Percentiles rank a stretch among this genome's conserved stretches.
Conservation (phyloP, 2,329 filamentous ascomycete species). For the Cytospora mali region DNA sequence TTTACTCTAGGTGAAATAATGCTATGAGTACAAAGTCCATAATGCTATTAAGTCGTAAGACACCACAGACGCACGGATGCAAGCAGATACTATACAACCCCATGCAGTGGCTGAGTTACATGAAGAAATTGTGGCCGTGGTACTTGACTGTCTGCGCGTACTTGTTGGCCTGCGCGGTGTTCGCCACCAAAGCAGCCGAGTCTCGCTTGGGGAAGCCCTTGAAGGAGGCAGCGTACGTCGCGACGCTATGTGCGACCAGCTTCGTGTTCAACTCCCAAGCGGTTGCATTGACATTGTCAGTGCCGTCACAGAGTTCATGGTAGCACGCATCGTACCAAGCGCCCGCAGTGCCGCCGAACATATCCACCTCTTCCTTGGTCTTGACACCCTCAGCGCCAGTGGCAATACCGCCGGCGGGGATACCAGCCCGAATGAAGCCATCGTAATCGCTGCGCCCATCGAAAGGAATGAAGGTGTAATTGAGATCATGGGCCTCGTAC, state of each 20-base stretch:
- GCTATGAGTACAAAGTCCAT: neutral
- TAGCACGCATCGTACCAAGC: slow-evolving; percentile 63
- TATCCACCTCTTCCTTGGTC: slow-evolving; percentile 63
- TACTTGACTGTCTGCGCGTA: slow-evolving; percentile 29
- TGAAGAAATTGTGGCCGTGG: slow-evolving; percentile 25
- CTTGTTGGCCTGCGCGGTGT: neutral
- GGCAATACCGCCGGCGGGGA: slow-evolving; percentile 74
- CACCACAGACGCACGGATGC: neutral
- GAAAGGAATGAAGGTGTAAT: slow-evolving; percentile 73
- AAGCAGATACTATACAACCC: neutral
- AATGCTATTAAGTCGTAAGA: neutral
- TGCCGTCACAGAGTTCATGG: slow-evolving; percentile 63
- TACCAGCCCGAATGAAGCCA: slow-evolving; percentile 72
- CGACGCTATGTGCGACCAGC: slow-evolving; percentile 30
- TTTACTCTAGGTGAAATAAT: neutral
- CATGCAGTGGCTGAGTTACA: slow-evolving; percentile 1
- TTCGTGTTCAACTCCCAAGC: slow-evolving; percentile 65
- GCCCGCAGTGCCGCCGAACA: slow-evolving; percentile 73
- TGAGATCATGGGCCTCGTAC: slow-evolving; percentile 63
- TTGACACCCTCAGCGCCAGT: slow-evolving; percentile 79
- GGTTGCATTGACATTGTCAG: slow-evolving; percentile 59
- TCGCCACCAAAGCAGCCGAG: slow-evolving; percentile 3
- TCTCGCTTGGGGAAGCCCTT: slow-evolving; percentile 29
- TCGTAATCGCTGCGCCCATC: slow-evolving; percentile 81
- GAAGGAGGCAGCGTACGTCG: slow-evolving; percentile 29